These are phyloP conservation scores for Sophora flavescens DNA, from an alignment of 306 rosid genomes.

Conservation along the genomic window DNA sequence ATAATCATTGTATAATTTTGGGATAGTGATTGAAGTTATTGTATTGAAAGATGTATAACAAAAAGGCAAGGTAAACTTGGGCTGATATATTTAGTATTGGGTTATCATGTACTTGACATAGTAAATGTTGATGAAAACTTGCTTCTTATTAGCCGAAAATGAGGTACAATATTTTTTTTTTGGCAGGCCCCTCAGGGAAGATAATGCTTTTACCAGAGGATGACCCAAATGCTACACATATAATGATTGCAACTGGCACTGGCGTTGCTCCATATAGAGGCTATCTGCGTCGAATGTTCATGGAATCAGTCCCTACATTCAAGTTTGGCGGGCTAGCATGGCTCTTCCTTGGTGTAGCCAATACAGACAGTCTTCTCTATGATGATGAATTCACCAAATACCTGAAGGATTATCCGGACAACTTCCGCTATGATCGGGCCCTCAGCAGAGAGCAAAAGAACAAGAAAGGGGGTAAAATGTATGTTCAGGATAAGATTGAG, in stretches of 20 bases:
- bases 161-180: background rate
- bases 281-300: slow-evolving; percentile 97
- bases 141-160: slow-evolving; percentile 32
- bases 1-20: background rate
- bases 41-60: background rate
- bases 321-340: slow-evolving; percentile 96
- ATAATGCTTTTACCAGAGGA: slow-evolving; percentile 97
- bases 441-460: slow-evolving; percentile 94
- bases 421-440: slow-evolving; percentile 79
- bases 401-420: slow-evolving; percentile 79
- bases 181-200: slow-evolving; percentile 96
- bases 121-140: slow-evolving; percentile 32
- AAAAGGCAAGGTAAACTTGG: slow-evolving; percentile 6
- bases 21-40: background rate
- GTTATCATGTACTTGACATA: slow-evolving; percentile 28
- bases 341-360: slow-evolving; percentile 98
- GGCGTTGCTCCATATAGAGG: slow-evolving; percentile 97
- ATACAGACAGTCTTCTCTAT: slow-evolving; percentile 82
- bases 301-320: slow-evolving; percentile 81
- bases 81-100: slow-evolving; percentile 11
- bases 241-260: slow-evolving; percentile 96
- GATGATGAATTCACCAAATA: slow-evolving; percentile 89
- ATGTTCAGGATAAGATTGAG: slow-evolving; percentile 98
- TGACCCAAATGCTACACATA: slow-evolving; percentile 91
- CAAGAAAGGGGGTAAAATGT: slow-evolving; percentile 93